Base-by-base conservation (phyloP, 306 rosid genomes). In the Oemleria cerasiformis region DNA sequence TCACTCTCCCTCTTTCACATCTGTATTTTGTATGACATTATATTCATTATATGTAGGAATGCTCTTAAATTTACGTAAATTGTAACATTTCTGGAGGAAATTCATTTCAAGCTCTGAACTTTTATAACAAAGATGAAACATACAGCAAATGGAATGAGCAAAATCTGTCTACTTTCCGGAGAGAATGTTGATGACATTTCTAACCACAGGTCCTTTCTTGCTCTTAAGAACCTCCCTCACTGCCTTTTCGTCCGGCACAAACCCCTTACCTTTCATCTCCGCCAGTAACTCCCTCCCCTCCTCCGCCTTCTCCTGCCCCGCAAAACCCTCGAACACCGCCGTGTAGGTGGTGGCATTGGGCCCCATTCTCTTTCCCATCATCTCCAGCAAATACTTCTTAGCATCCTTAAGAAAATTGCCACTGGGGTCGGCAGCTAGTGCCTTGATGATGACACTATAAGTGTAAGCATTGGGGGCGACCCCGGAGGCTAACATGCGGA, bases 401-500 rank as follows among this genome's bases (percentile, higher is more conserved):
- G 86, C 93, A 14, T 90, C 92, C 44, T 63, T 78, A 41, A 76
- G 15, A 30, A 80, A 81, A 76, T 67, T 15, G n/a, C 64, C 3
- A 15, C 39, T 81, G 0, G 68, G 67, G 67, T 87, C 79, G 0
- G 54, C 61, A 8, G 80, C 71, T 1, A 92, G 89, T 7, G 86
- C 92, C 75, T 60, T 90, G 17, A 90, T 67, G 8, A 92, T 86
- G 54, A 88, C 84, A 3, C 81, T 60, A 23, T 87, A 88, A 20
- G 96, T 92, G 45, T 90, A 92, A 14, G 91, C 91, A 70, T 88
- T 88, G 0, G 96, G 92, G 6, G 77, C 60, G 0, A 90, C 90
- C 63, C 91, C 96, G 51, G 85, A 83, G 14, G 91, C 88, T 11
- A 90, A 84, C 98, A 90, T 92, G 6, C 92, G 81, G 80, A 85